These are phyloP conservation scores for Exophiala xenobiotica DNA, from an alignment of 2,329 filamentous ascomycete genomes.

Conservation along the genomic window DNA sequence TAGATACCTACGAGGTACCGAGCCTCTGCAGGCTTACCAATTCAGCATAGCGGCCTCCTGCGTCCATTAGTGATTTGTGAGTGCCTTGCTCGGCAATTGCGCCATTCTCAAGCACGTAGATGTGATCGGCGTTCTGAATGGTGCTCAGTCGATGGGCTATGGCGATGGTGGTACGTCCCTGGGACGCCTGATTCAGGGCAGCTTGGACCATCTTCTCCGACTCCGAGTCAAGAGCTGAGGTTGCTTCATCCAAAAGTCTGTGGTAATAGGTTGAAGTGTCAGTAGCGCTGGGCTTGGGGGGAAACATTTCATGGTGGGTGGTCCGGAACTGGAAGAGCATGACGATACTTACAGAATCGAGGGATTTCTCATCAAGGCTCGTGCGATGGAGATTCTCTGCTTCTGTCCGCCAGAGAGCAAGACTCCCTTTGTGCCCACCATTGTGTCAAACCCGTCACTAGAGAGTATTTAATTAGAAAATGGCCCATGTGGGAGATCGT, in stretches of 20 bases:
- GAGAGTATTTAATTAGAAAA: too few species aligned
- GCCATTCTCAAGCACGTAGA: constrained; percentile 93
- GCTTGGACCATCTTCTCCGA: constrained; percentile 59
- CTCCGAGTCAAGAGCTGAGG: constrained; percentile 49
- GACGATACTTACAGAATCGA: too few species aligned
- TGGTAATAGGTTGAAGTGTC: too few species aligned
- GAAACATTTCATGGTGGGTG: too few species aligned
- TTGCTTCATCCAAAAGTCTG: not conserved
- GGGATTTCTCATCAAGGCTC: constrained; percentile 48
- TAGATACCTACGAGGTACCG: too few species aligned
- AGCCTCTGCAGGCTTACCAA: too few species aligned
- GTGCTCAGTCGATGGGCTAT: constrained; percentile 88
- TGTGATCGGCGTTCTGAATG: constrained; percentile 89
- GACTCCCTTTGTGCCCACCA: constrained; percentile 55
- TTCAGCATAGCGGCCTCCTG: not conserved
- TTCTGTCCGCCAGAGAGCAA: constrained; percentile 49
- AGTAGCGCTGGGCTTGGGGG: too few species aligned
- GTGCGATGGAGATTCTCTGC: constrained; percentile 52
- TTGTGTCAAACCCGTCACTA: constrained; percentile 52
- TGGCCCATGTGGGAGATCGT: too few species aligned
- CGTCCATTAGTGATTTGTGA: not conserved
- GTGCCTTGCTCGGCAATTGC: constrained; percentile 66
- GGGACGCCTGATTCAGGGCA: constrained; percentile 75
- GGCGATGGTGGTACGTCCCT: constrained; percentile 84
- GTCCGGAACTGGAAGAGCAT: too few species aligned